A percentile compares a stretch with the other conserved stretches of the same genome.
phyloP scores from a whole-genome alignment of 768 basidiomycete genomes.

The Boletales sp. region DNA sequence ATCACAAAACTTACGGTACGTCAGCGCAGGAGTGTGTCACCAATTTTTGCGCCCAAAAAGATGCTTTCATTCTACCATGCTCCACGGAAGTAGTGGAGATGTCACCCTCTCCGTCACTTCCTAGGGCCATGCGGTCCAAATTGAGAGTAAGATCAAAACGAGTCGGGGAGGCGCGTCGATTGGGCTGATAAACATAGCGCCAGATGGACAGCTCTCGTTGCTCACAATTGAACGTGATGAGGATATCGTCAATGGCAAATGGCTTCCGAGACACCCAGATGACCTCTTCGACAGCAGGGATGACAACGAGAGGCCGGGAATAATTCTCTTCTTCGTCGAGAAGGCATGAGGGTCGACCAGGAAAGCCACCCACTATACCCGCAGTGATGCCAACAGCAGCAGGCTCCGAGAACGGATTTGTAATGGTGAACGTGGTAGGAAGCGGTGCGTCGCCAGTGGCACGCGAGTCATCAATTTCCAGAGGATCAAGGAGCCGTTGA shows the following conservation, averaged over 20 bases:
- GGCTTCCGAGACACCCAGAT: slow-evolving; percentile 54
- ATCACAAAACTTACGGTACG: slow-evolving; percentile 45
- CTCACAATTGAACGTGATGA: slow-evolving; percentile 58
- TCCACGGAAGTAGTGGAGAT: slow-evolving; percentile 40
- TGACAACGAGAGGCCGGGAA: slow-evolving; percentile 47
- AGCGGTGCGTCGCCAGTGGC: slow-evolving; percentile 62
- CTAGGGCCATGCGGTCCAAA: slow-evolving; percentile 67
- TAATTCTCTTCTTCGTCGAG: slow-evolving; percentile 55
- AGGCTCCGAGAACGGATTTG: slow-evolving; percentile 73
- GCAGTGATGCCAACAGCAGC: slow-evolving; percentile 65
- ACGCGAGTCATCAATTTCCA: slow-evolving; percentile 64
- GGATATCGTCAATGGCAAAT: slow-evolving; percentile 42
- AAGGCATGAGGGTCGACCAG: slow-evolving; percentile 33
- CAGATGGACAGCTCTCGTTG: slow-evolving; percentile 58
- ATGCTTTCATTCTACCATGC: slow-evolving; percentile 64
- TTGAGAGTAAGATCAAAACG: slow-evolving; percentile 57
- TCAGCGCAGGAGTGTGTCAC: slow-evolving; percentile 44
- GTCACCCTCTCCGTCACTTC: slow-evolving; percentile 46
- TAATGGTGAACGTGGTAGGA: slow-evolving; percentile 80
- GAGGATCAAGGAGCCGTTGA: slow-evolving; percentile 65
- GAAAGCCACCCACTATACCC: slow-evolving; percentile 50
- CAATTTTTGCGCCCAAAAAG: slow-evolving; percentile 71
- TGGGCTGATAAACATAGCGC: slow-evolving; percentile 62
- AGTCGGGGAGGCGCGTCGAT: slow-evolving; percentile 40
- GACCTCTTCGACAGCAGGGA: slow-evolving; percentile 63